These are phyloP conservation scores for Ramaria sp. DNA, from an alignment of 768 basidiomycete species.

Conservation along the genomic window DNA sequence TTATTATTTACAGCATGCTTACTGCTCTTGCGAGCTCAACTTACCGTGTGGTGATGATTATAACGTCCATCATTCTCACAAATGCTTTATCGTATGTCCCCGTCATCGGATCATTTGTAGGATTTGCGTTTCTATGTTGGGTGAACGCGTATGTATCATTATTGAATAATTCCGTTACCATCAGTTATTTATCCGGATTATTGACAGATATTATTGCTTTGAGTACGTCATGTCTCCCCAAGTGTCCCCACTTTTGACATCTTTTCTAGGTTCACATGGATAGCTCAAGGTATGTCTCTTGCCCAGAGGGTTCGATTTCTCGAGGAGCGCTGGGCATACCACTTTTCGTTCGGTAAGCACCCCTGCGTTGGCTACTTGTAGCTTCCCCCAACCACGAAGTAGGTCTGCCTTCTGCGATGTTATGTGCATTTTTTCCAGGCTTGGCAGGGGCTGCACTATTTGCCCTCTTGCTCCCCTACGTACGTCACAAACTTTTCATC, in stretches of 20 bases:
- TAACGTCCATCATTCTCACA: slow-evolving; percentile 62
- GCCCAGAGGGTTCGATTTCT: slow-evolving; percentile 58
- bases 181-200: slow-evolving; percentile 2
- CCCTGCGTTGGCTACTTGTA: slow-evolving; percentile 9
- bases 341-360: slow-evolving; percentile 60
- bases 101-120: slow-evolving; percentile 43
- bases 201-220: slow-evolving; percentile 73
- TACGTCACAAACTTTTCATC: slow-evolving; percentile 25
- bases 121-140: slow-evolving; percentile 76
- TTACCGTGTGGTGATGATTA: slow-evolving; percentile 72
- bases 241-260: slow-evolving; percentile 9
- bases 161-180: neutral
- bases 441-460: slow-evolving; percentile 78
- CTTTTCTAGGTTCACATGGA: slow-evolving; percentile 58
- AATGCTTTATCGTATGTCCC: slow-evolving; percentile 57
- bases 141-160: slow-evolving; percentile 65
- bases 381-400: neutral
- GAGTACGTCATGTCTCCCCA: slow-evolving; percentile 42
- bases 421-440: slow-evolving; percentile 64
- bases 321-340: slow-evolving; percentile 87
- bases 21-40: slow-evolving; percentile 70
- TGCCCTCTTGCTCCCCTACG: slow-evolving; percentile 70
- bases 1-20: slow-evolving; percentile 55
- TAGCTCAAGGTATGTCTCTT: slow-evolving; percentile 59
- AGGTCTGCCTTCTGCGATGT: slow-evolving; percentile 61